Base-by-base conservation (phyloP, 352 stramenopile genomes). In the Phytophthora vignae region DNA sequence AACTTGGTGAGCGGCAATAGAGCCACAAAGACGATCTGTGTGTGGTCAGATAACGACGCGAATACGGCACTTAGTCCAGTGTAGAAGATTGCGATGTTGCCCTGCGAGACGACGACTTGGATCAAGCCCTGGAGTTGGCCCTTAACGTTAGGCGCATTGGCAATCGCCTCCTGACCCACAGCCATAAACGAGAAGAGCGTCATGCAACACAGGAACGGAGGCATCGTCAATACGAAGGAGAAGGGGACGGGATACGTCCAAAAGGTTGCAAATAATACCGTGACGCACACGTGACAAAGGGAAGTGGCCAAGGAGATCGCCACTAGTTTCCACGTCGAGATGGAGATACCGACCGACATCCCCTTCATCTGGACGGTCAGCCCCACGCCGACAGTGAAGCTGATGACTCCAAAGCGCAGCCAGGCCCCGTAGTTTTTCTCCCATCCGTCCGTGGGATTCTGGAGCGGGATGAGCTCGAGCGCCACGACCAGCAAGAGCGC, bases 391-490 rank as follows among this genome's bases (percentile, higher is more conserved):
- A 64, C 57, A 2, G 57, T 55, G n/a, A 64, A 64, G 27, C 57
- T 64, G n/a, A 64, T 48, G 3, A 64, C 11, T 3, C 42, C 57
- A 64, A 55, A 55, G 11, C 57, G 57, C n/a, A 64, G 36, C 57
- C 42, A 53, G 9, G 46, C 46, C n/a, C 46, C 46, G 25, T 55
- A 64, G n/a, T 64, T 64, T 2, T 46, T 64, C 12, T 27, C 17
- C 57, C 57, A 64, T 46, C 42, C 57, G 27, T 52, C 25, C 22
- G 44, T 29, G 19, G 57, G 57, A 4, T 55, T 42, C 33, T 64
- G 57, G 21, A 64, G 57, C 4, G 57, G 57, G 46, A 64, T 55
- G n/a, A 64, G 42, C 17, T 65, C 58, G 38, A 65, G 27, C 11
- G n/a, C 9, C 4, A 65, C 58, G 9, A 57, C 58, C n/a, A 57